Evolutionary conservation across 2,329 filamentous ascomycete species (phyloP), one percentile per base, ranked within the genome.

Genomic region (Cercospora sojina): DNA sequence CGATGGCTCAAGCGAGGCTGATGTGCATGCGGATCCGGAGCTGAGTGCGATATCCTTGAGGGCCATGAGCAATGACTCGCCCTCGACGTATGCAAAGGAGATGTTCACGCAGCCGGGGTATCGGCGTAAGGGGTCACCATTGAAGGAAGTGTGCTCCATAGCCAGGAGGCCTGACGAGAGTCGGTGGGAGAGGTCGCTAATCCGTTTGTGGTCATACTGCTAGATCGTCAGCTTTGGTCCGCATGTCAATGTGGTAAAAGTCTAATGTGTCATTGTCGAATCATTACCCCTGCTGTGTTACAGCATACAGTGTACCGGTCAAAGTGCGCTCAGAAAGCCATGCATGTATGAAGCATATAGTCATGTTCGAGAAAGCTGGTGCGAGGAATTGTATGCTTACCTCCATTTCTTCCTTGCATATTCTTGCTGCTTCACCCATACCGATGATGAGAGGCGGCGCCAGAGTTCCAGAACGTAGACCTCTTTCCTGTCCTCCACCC

Each of bases 61-160:
- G 0, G 95, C 95, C 95, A 99, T 99, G 70, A 99, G 86, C 1
- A 99, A 89, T 2, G 95, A 98, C 81, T 99, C 95, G 72, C 95
- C 95, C 81, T 99, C 95, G 4, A 99, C 93, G 75, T 99, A 99
- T 35, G 95, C 94, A 77, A 99, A 99, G 0, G 95, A 99, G 10
- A 99, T 91, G 79, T 99, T 99, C 68, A 99, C 94, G 74, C 95
- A 99, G 69, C 95, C 95, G 1, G 95, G 93, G 78, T 99, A 99
- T 79, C 96, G 96, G 61, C 87, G 85, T 4, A 90, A 80, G 1
- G 89, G 85, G 73, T 95, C 92, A 59, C 95, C 95, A 75, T 99
- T 99, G 73, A 97, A 89, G 8, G 86, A 87, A 2, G 95, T 97
- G 80, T 99, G 95, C 78, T 98, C 95, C 83, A 99, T 87, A 5